Evolutionary conservation across 139 green algal genomes (phyloP), one percentile per base, ranked within the genome.

Genomic region (Deuterostichococcus epilithicus): DNA sequence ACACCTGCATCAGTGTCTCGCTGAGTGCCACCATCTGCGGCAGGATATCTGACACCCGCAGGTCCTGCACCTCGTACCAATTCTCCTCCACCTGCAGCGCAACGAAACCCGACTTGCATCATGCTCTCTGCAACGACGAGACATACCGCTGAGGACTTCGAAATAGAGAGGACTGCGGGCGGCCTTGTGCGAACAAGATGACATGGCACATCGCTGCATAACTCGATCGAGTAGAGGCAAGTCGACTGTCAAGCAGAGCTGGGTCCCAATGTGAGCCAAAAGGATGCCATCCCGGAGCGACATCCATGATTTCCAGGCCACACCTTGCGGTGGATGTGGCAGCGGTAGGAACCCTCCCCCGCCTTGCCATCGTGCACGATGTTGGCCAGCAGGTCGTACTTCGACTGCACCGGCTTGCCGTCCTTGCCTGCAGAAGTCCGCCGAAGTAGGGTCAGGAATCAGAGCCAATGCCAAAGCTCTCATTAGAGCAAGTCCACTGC

Each of bases 31-130:
- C 94, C 86, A 97, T 94, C 83, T 99, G 94, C 8, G 95, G 94
- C 82, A 99, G 82, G 45, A 97, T 94, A 78, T 99, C 96, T 4
- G 76, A 80, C 25, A 99, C 92, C 20, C 84, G 73, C 70, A 99
- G 83, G 83, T 99, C 96, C 80, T 99, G 89, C 26, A 94, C 86
- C 80, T 97, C 94, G 81, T 98, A 98, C 94, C 94, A 94, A 28
- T 72, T 70, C 25, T 83, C 84, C 72, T 90, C 88, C 25, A 67
- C 42, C 42, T 52, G 42, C 42, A 52, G 42, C 42, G 13, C 10
- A 8, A 52, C 13, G 10, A 52, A 72, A 32, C 5, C 30, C 74
- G 35, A 34, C 59, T 63, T 52, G 15, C 44, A 28, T 32, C 74
- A 34, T 36, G 66, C 74, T 2, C 33, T 32, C 8, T 28, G 47